Evolutionary conservation across 2,329 filamentous ascomycete genomes (phyloP), one percentile per base, ranked within the genome.

Genomic region (Pleurostoma richardsiae): DNA sequence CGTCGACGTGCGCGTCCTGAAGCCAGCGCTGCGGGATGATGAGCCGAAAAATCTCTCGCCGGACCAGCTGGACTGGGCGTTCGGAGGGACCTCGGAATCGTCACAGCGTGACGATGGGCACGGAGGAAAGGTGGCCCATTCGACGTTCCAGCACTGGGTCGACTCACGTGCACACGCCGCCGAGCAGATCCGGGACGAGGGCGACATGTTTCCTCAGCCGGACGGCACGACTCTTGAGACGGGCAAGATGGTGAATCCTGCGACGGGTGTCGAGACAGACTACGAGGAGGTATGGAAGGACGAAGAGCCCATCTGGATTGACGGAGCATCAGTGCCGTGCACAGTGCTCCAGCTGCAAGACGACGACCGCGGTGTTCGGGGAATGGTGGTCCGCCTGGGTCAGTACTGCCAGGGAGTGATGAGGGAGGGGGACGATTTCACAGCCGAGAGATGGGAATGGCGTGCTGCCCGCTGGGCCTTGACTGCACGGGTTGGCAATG

Each of bases 211-310:
- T 39, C 63, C 68, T 0, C 66, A 68, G 30, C 50, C 62, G 4
- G 59, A 70, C 56, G 65, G 65, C 33, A 59, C 57, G 10, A 67
- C 71, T 6, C 62, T 84, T 4, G 84, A 88, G 59, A 75, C 65
- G 40, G 84, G 84, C 0, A 55, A 56, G 10, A 85, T 85, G 76
- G 63, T 74, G 8, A 82, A 86, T 52, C 80, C 80, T 0, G 68
- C 62, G 1, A 80, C 77, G 2, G 75, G 76, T 0, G 39, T 56
- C 1, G 60, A 72, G 38, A 73, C 72, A 7, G 64, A 65, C 1
- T 89, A 90, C 53, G 83, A 88, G 59, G 85, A 89, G 61, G 59
- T 85, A 3, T 88, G 85, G 85, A 61, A 66, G 2, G 77, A 82
- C 39, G 60, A 68, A 3, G 55, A 63, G 3, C 54, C 60, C 5